A percentile compares a stretch with the other conserved stretches of the same genome.
These are phyloP conservation scores for Chondrus crispus DNA, from an alignment of 23 red algal genomes.

Conservation along the genomic window DNA sequence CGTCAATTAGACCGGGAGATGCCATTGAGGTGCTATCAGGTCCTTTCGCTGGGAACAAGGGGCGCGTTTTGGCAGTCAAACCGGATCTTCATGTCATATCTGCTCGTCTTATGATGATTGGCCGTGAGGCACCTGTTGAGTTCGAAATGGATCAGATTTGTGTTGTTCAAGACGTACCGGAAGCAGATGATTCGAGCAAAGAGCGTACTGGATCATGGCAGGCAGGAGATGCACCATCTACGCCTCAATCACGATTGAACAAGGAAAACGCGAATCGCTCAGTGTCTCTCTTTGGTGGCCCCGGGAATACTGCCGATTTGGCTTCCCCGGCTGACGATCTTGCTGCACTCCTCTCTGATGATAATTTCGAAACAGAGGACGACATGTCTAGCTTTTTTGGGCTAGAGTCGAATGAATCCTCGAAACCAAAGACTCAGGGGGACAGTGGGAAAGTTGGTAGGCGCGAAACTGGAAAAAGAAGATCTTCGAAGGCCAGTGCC, in stretches of 20 bases:
- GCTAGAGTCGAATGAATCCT: no score
- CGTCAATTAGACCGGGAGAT: constrained; percentile 47
- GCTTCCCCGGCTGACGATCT: constrained; percentile 53
- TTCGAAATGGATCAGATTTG: constrained; percentile 45
- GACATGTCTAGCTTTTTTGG: not conserved
- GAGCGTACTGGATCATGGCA: not conserved
- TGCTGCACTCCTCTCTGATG: constrained; percentile 6
- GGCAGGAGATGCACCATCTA: not conserved
- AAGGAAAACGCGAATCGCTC: not conserved
- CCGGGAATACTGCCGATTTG: not conserved
- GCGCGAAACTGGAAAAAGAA: no score
- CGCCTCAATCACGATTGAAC: not conserved
- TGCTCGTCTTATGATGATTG: constrained; percentile 26
- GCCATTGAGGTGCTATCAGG: constrained; percentile 31
- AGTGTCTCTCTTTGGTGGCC: not conserved
- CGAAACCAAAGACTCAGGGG: no score
- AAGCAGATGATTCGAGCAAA: not conserved
- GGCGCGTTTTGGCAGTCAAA: constrained; percentile 28
- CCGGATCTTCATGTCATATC: constrained; percentile 42
- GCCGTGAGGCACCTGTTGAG: constrained; percentile 31
- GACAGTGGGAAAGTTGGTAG: no score
- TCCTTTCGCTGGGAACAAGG: constrained; percentile 18
- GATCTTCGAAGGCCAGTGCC: no score
- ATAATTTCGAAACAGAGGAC: not conserved
- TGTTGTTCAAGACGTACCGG: constrained; percentile 3